Conservation (phyloP, 163 green algal species). For the Trebouxiophyceae sp. region DNA sequence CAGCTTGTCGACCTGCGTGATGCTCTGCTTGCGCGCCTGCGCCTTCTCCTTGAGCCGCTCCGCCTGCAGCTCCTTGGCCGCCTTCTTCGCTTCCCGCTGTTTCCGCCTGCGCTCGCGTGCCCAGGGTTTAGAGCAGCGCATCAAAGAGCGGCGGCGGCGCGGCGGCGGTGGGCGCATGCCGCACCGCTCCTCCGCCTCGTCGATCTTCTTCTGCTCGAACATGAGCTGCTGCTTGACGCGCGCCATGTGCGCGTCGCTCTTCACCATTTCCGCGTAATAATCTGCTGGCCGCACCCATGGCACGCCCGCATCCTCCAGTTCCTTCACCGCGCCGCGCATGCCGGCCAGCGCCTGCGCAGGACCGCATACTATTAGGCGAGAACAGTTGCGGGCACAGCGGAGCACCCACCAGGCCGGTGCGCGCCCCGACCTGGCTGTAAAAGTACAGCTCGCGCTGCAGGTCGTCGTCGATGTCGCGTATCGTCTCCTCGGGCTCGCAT, state of each 20-base stretch:
- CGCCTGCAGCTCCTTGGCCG: constrained; percentile 88
- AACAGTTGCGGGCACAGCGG: background rate
- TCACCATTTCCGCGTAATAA: constrained; percentile 97
- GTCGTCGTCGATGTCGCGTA: constrained; percentile 87
- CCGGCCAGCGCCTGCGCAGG: constrained; percentile 65
- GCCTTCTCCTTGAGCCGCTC: constrained; percentile 85
- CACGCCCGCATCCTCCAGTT: constrained; percentile 58
- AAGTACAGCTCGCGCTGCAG: constrained; percentile 87
- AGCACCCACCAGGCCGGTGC: too few relatives aligned
- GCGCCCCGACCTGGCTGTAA: constrained; percentile 95
- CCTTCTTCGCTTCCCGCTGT: constrained; percentile 88
- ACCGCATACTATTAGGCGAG: background rate
- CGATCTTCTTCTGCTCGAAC: constrained; percentile 81
- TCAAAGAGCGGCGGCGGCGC: too few relatives aligned
- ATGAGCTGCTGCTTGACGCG: constrained; percentile 91
- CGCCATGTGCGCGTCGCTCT: constrained; percentile 95
- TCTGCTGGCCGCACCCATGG: constrained; percentile 79
- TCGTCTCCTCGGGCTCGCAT: constrained; percentile 2
- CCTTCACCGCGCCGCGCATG: constrained; percentile 59
- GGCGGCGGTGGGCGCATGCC: background rate
- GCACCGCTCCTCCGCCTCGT: constrained; percentile 67
- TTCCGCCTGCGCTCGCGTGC: constrained; percentile 62
- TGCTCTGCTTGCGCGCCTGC: constrained; percentile 43
- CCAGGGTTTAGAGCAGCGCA: too few relatives aligned
- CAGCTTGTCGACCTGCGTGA: constrained; percentile 55